Evolutionary conservation across 1,139 yeast genomes (phyloP).

Genomic region (Suhomyces guaymorum): DNA sequence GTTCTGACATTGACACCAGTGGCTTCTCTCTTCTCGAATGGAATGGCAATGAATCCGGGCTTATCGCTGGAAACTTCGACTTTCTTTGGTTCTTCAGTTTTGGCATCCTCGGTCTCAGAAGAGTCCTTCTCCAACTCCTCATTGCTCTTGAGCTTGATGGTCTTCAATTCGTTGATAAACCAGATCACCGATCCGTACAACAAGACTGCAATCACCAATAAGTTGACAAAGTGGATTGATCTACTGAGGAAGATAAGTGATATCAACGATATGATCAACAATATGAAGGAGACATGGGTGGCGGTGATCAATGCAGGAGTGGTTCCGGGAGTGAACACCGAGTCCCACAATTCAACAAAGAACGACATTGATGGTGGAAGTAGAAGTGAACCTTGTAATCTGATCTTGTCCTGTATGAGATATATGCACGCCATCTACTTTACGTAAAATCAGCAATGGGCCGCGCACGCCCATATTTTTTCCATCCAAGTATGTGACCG

Average conservation of each 20-base stretch:
- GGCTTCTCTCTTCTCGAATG: slow-evolving; percentile 3
- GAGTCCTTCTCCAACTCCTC: slow-evolving; percentile 31
- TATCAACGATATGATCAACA: slow-evolving; percentile 53
- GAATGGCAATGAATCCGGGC: neutral
- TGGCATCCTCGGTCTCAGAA: slow-evolving; percentile 3
- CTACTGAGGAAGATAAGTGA: slow-evolving; percentile 62
- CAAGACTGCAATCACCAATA: slow-evolving; percentile 65
- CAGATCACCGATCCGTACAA: slow-evolving; percentile 83
- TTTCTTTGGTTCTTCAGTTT: slow-evolving; percentile 3
- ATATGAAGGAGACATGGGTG: slow-evolving; percentile 67
- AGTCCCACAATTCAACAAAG: slow-evolving; percentile 78
- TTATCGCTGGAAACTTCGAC: neutral
- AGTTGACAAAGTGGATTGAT: slow-evolving; percentile 75
- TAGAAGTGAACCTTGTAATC: too few relatives aligned
- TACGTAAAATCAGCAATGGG: slow-evolving; percentile 5
- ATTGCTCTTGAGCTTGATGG: slow-evolving; percentile 47
- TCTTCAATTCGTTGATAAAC: slow-evolving; percentile 75
- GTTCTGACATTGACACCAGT: slow-evolving; percentile 9
- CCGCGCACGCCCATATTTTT: slow-evolving; percentile 10
- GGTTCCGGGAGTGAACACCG: slow-evolving; percentile 92
- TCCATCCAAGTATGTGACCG: neutral
- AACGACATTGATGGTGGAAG: slow-evolving; percentile 41
- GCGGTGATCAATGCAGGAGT: slow-evolving; percentile 84
- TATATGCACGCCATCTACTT: too few relatives aligned
- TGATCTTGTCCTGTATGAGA: neutral